Base-by-base conservation (phyloP, 208 protist species). In the Angomonas deanei region DNA sequence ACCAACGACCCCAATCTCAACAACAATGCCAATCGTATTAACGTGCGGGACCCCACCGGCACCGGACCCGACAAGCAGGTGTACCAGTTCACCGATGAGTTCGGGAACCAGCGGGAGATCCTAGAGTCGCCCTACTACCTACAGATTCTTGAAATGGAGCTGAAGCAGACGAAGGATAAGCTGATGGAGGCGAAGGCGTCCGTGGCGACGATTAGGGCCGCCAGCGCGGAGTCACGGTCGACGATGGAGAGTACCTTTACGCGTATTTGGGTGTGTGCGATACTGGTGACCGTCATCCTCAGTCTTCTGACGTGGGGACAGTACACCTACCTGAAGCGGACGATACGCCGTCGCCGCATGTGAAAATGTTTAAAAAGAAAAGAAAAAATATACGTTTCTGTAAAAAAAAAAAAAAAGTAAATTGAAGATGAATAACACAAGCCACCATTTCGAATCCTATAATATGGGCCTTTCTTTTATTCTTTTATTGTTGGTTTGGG, bases 231-330 rank as follows among this genome's bases (percentile, higher is more conserved):
- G 17, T 87, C 89, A 79, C 81, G 82, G 17, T 3, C 48, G 36
- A 94, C 82, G 2, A 82, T 84, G 3, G 84, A 91, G 66, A 88
- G 74, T 62, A 94, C 84, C 19, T 89, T 88, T 62, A 87, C 78
- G 10, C 71, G 84, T 1, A 80, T 94, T 46, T 94, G 84, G 80
- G 62, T 81, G 17, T 89, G 79, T 55, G 66, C 77, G 32, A 23
- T 78, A 34, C 30, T 90, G 53, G 68, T 76, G 1, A 76, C 86
- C 1, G 38, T 60, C 2, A 58, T 81, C 21, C 82, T 82, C 36
- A 26, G 63, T 2, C 46, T 38, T 13, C 69, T 84, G 15, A 66
- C 79, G n/a, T 86, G 71, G 76, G 55, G 82, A 46, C 78, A 91
- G 69, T 91, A 91, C 48, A 59, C 60, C 49, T 72, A 82, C 21